These are phyloP conservation scores for Nicotiana attenuata DNA, from an alignment of 257 asterid species.

Conservation along the genomic window DNA sequence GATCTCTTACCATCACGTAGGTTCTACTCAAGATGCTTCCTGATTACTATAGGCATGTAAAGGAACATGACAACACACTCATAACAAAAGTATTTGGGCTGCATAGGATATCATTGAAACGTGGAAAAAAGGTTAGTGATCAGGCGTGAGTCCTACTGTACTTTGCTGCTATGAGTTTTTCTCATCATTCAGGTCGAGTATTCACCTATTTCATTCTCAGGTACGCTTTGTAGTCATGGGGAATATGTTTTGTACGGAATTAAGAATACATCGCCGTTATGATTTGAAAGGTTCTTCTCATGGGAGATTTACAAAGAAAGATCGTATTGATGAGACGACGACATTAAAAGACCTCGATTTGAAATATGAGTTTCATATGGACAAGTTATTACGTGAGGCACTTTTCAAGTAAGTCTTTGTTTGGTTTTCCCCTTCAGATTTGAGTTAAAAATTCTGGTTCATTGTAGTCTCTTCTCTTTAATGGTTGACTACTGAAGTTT, in stretches of 20 bases:
- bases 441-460: conserved; percentile 5
- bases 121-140: conserved; percentile 66
- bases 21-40: conserved; percentile 86
- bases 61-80: conserved; percentile 82
- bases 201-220: conserved; percentile 37
- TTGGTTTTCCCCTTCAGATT: background rate
- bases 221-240: conserved; percentile 98
- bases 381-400: conserved; percentile 66
- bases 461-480: background rate
- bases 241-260: conserved; percentile 93
- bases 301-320: conserved; percentile 83
- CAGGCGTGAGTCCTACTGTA: conserved; percentile 8
- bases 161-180: conserved; percentile 7
- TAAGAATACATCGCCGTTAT: conserved; percentile 87
- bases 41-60: conserved; percentile 69
- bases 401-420: conserved; percentile 58
- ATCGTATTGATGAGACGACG: conserved; percentile 65
- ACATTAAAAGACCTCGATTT: conserved; percentile 95
- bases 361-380: conserved; percentile 87
- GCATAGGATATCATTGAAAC: conserved; percentile 62
- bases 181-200: background rate
- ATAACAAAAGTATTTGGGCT: conserved; percentile 93
- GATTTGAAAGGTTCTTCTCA: conserved; percentile 94
- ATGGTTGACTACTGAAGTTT: background rate
- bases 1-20: conserved; percentile 34